Conservation (phyloP, 2,329 filamentous ascomycete species). For the Xylogone sp. region DNA sequence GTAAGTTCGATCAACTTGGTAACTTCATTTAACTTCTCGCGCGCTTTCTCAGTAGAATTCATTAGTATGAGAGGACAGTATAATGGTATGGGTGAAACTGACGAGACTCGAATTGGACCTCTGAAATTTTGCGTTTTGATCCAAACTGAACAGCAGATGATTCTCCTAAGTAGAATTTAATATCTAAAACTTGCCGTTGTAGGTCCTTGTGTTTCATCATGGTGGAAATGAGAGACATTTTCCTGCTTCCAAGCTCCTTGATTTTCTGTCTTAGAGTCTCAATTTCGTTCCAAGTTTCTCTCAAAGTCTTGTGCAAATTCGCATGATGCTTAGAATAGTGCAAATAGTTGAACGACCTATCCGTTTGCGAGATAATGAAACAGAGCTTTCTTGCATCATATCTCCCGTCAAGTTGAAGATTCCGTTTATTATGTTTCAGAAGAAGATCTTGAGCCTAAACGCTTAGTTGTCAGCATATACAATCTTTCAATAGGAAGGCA, state of each 20-base stretch:
- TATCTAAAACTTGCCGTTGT: background rate
- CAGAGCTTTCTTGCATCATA: slow-evolving; percentile 11
- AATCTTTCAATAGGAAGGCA: background rate
- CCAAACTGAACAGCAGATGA: background rate
- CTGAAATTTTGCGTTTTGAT: background rate
- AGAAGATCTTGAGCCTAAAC: slow-evolving; percentile 15
- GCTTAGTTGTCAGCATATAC: background rate
- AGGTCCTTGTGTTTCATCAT: too few relatives aligned
- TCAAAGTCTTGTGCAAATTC: background rate
- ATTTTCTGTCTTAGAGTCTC: background rate
- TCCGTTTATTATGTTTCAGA: slow-evolving; percentile 6
- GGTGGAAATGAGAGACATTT: background rate
- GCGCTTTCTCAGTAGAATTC: background rate
- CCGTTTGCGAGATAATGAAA: slow-evolving; percentile 15
- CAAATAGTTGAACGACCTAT: slow-evolving; percentile 5
- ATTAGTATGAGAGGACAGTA: background rate
- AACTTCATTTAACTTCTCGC: background rate
- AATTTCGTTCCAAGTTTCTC: background rate
- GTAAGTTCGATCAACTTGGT: background rate
- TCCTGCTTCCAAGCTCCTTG: background rate
- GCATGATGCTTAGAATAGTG: slow-evolving; percentile 9
- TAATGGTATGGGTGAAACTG: background rate
- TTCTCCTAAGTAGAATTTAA: background rate
- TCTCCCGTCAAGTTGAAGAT: slow-evolving; percentile 15
- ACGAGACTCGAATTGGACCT: background rate